Evolutionary conservation across 2,329 filamentous ascomycete genomes (phyloP), one percentile per base, ranked within the genome.

Genomic region (Zasmidium cellare): DNA sequence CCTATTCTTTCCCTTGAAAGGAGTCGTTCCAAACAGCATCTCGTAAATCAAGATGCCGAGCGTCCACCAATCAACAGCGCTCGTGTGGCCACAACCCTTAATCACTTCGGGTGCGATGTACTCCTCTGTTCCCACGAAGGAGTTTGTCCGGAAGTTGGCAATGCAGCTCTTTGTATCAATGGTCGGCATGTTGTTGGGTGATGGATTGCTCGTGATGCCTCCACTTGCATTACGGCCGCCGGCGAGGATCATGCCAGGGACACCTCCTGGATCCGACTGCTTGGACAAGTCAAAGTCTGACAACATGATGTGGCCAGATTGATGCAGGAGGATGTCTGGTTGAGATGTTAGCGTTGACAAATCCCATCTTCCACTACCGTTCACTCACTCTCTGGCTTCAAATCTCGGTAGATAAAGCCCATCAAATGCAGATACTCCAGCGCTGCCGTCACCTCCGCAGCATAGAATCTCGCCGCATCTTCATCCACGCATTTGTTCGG

Each of bases 301-400:
- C 74, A 99, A 84, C 94, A 99, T 99, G 69, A 99, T 99, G 76
- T 99, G 94, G 16, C 94, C 94, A n/a, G 94, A 97, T 75, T 99
- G 94, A 74, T 99, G 94, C 20, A 99, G 86, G 14, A 99, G 82
- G 65, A 99, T 99, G 69, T 99, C 92, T 97, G 66, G 16, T n/a
- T 6, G 22, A 22, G n/a, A 44, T 23, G 66, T 82, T 70, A 83
- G 79, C 53, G 11, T 11, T 5, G 25, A 50, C 22, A 9, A 14
- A 5, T 23, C 41, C 3, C 24, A 14, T 1, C 31, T n/a, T 2
- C n/a, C 19, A 7, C 24, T 11, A 31, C 9, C 2, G 18, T 16
- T 9, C 35, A 82, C 90, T 68, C 82, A 96, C 92, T 90, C 79
- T 99, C 94, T 65, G 94, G 94, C 79, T 99, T 99, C 70, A 99